Evolutionary conservation across 345 rosid genomes (phyloP), one percentile per base, ranked within the genome.

Genomic region (Melastoma malabathricum): DNA sequence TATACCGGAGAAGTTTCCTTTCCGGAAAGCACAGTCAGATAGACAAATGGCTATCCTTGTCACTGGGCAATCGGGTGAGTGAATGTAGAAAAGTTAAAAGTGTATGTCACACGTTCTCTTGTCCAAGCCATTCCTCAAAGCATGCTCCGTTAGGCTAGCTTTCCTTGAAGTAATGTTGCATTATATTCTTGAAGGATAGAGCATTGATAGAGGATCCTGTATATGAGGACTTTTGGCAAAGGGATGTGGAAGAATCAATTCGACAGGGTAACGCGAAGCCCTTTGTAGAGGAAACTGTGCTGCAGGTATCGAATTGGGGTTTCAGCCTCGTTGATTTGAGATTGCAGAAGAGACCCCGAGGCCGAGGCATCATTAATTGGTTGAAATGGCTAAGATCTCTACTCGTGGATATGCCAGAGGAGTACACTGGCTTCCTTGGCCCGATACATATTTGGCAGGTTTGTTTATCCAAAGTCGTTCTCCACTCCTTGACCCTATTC

Each of bases 381-480:
- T 59, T 82, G 18, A 67, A 52, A 44, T 65, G 65, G 70, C 55
- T 79, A 43, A 72, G 58, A 61, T 57, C 46, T 52, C 47, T 82
- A 48, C 60, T 76, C 12, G 52, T 34, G 45, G 59, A 67, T 54
- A 64, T 43, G 14, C 53, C 50, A 58, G 81, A 73, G 51, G 81
- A 77, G 56, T 74, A 55, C 51, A 69, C 73, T n/a, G 86, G 90
- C 52, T 82, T 72, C 48, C 68, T 82, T 13, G 86, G 90, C 22
- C 90, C 90, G 17, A 79, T 76, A 56, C 86, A 82, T 50, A 71
- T 82, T 47, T 82, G 86, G 86, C 90, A 82, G 83, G 89, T 79
- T 43, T 55, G 59, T 64, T n/a, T 29, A 29, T 29, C 38, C 38
- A 29, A 29, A 29, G 38, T 5, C 9, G 9, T 29, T 29, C 38